Conservation (phyloP, 495 filamentous ascomycete genomes). For the Hyphodiscus hymeniophilus region DNA sequence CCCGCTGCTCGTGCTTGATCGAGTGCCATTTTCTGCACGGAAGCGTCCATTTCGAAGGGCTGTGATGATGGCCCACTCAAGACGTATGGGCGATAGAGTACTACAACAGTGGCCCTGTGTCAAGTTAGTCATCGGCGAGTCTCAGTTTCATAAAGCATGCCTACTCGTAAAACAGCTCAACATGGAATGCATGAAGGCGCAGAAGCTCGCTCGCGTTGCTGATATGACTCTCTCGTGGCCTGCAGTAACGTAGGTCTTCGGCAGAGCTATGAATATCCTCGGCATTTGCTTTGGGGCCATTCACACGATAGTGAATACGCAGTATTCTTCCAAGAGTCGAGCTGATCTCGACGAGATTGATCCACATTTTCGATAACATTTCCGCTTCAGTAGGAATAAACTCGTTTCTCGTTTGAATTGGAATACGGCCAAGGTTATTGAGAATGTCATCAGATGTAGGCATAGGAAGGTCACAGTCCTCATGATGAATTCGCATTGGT, state of each 20-base stretch:
- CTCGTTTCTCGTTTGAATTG: neutral
- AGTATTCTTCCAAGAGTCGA: constrained; percentile 9
- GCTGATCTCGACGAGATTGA: constrained; percentile 12
- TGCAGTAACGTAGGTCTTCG: constrained; percentile 4
- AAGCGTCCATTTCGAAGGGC: neutral
- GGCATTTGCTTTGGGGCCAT: constrained; percentile 1
- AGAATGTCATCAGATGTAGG: constrained; percentile 65
- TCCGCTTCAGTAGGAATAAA: constrained; percentile 9
- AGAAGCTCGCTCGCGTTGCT: constrained; percentile 1
- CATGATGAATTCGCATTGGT: constrained; percentile 75
- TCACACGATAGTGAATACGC: constrained; percentile 14
- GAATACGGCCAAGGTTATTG: constrained; percentile 20
- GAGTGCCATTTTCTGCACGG: constrained; percentile 2
- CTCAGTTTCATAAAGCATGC: neutral
- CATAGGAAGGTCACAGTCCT: constrained; percentile 83
- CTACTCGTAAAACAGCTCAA: constrained; percentile 14
- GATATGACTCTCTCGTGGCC: neutral
- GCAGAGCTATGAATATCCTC: constrained; percentile 9
- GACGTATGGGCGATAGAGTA: constrained; percentile 16
- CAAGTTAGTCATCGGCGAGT: neutral
- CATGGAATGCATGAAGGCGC: constrained; percentile 7
- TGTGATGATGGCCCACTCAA: constrained; percentile 2
- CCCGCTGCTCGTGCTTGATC: constrained; percentile 25
- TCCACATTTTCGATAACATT: constrained; percentile 13
- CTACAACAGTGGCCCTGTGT: constrained; percentile 9